Evolutionary conservation across 1,284 basidiomycete species (phyloP).

Genomic region (Trichosporon coremiiforme): DNA sequence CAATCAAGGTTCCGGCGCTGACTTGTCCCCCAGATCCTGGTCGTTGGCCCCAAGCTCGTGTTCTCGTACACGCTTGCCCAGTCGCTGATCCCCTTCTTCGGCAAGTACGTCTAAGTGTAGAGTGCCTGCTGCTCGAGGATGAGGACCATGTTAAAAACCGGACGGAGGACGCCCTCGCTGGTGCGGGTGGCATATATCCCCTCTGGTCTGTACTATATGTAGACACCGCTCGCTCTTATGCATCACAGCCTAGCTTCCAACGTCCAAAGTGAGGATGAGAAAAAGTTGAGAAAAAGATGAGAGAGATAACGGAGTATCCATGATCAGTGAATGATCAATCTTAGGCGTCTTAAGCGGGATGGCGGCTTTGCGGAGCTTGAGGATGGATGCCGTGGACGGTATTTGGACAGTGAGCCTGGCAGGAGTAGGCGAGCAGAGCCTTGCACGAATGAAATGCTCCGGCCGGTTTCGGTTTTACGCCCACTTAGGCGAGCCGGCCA

Average conservation of each 20-base stretch:
- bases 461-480: conserved; percentile 1
- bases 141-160: background rate
- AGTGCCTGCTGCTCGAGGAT: conserved; percentile 13
- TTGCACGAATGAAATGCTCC: background rate
- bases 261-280: too few relatives aligned
- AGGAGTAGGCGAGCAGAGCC: background rate
- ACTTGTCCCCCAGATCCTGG: conserved; percentile 68
- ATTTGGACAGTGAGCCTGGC: background rate
- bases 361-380: background rate
- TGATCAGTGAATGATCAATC: background rate
- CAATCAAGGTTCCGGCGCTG: conserved; percentile 13
- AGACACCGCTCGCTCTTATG: conserved; percentile 22
- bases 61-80: conserved; percentile 98
- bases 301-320: background rate
- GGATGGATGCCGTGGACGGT: background rate
- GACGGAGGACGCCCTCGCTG: conserved; percentile 7
- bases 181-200: conserved; percentile 13
- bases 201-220: conserved; percentile 19
- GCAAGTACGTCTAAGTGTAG: conserved; percentile 65
- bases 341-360: background rate
- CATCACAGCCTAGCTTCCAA: conserved; percentile 16
- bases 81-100: conserved; percentile 90
- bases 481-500: conserved; percentile 15
- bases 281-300: too few relatives aligned
- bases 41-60: conserved; percentile 96